Evolutionary conservation across 2,329 filamentous ascomycete species (phyloP), one percentile per base, ranked within the genome.

Genomic region (Sclerotinia borealis): DNA sequence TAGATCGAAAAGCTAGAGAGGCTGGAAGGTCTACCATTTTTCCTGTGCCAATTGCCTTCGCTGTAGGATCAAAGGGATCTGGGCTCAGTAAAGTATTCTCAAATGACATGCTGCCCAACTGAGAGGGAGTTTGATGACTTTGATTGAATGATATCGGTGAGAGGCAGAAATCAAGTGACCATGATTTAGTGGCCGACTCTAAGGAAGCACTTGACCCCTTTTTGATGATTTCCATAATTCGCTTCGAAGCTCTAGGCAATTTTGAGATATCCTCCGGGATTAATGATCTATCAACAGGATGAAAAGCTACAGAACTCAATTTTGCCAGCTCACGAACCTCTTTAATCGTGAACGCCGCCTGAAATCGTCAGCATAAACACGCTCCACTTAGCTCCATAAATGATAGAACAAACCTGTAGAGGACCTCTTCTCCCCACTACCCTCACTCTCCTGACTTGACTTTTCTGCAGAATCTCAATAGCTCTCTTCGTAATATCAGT

Each of bases 301-400:
- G 82, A 71, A 96, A 96, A 17, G 81, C 83, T 11, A 96, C 88
- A 0, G 79, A 79, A 0, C 85, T 83, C 3, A 98, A 81, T 56
- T 90, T 89, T 77, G 96, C 87, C 4, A 99, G 79, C 76, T 99
- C 95, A 41, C 95, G 86, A 19, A 92, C 79, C 78, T 99, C 95
- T 76, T 97, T 98, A 75, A 96, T 96, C 0, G 93, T 97, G 71
- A 96, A 98, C 0, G 95, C 87, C 29, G 92, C 93, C 87, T 93
- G 59, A 4, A 22, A 49, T 17, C 37, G 31, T 68, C 49, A 70
- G 66, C 41, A 61, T 43, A 36, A 25, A 58, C 31, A 48, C 36
- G 9, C 9, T 34, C 11, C 22, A 59, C 47, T 59, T 13, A 45
- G 45, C 49, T 29, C n/a, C 22, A 55, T 37, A 45, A 19, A n/a